Conservation (phyloP, 305 asterid genomes). For the Fraxinus velutina region DNA sequence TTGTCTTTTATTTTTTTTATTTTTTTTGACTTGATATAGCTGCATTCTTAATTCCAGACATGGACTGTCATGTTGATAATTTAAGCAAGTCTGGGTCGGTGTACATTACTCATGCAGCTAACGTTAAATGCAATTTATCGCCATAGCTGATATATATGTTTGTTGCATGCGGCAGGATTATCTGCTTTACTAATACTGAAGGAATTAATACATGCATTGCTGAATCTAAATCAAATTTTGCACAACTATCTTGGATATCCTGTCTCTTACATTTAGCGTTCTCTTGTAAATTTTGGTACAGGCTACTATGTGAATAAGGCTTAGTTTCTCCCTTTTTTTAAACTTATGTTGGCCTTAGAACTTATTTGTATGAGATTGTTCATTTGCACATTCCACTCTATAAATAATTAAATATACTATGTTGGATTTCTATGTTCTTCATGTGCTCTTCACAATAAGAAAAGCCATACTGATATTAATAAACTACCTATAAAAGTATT, state of each 20-base stretch:
- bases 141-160: neutral
- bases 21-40: neutral
- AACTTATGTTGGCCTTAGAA: neutral
- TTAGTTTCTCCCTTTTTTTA: neutral
- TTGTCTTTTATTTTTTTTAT: neutral
- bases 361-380: constrained; percentile 2
- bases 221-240: neutral
- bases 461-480: constrained; percentile 3
- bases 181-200: neutral
- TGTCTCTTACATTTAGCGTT: neutral
- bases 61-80: neutral
- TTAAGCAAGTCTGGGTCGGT: neutral
- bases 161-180: neutral
- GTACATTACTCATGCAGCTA: neutral
- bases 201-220: neutral
- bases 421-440: neutral
- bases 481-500: neutral
- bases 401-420: neutral
- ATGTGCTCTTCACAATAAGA: neutral
- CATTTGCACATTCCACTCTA: neutral
- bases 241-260: neutral
- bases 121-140: neutral
- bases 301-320: neutral
- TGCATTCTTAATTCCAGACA: neutral
- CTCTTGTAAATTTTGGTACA: neutral